Conservation (phyloP, 2,329 filamentous ascomycete genomes). For the Paecilomyces sp. region DNA sequence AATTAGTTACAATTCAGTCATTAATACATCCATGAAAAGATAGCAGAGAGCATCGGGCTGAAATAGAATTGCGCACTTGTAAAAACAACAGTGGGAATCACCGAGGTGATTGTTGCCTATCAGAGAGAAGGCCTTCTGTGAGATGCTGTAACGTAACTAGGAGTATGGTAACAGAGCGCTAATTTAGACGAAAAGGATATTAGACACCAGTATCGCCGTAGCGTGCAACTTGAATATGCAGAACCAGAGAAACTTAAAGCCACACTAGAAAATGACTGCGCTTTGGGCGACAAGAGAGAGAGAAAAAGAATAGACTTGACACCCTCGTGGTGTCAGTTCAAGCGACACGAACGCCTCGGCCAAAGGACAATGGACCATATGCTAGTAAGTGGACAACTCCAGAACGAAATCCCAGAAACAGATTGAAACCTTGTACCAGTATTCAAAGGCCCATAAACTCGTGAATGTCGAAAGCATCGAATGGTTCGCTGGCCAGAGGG, state of each 20-base stretch:
- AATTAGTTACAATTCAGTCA: not conserved
- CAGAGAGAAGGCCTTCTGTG: not conserved
- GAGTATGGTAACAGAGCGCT: not conserved
- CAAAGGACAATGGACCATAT: not conserved
- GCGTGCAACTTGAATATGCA: no score
- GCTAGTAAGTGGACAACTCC: not conserved
- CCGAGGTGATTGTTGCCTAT: not conserved
- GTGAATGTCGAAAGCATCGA: conserved; percentile 19
- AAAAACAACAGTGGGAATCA: not conserved
- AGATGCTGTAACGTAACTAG: not conserved
- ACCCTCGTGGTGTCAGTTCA: no score
- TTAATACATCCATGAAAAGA: not conserved
- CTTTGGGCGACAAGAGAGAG: no score
- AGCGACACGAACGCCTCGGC: not conserved
- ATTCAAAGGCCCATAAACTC: conserved; percentile 9
- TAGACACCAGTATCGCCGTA: not conserved
- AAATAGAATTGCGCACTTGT: not conserved
- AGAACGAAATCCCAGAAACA: not conserved
- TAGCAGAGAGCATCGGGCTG: not conserved
- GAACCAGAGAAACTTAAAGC: no score
- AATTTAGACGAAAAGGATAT: not conserved
- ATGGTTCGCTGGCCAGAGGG: conserved; percentile 17
- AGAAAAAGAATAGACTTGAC: no score
- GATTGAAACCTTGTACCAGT: not conserved
- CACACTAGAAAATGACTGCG: no score